Conservation (phyloP, 805 yeast genomes). For the Nakazawaea laoshanensis region DNA sequence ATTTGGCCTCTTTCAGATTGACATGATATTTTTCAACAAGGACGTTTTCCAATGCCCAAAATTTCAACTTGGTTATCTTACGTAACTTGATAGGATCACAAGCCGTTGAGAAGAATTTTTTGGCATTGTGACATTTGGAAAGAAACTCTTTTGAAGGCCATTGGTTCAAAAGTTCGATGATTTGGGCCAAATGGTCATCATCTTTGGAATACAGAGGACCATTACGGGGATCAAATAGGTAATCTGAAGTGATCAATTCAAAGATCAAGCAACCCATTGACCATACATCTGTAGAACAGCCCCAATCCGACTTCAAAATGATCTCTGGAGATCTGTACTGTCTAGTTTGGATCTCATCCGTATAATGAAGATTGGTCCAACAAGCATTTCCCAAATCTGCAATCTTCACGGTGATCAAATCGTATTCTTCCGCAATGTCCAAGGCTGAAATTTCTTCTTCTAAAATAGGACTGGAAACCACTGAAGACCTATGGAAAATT, state of each 20-base stretch:
- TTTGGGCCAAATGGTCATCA: conserved; percentile 95
- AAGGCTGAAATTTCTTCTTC: conserved; percentile 2
- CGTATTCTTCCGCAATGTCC: conserved; percentile 22
- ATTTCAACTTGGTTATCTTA: conserved; percentile 38
- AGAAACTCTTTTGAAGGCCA: conserved; percentile 43
- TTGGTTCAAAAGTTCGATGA: conserved; percentile 72
- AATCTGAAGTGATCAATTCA: conserved; percentile 91
- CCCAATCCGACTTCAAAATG: conserved; percentile 78
- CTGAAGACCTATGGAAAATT: conserved; percentile 10
- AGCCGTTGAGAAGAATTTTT: conserved; percentile 30
- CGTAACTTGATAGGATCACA: conserved; percentile 22
- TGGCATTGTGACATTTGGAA: conserved; percentile 27
- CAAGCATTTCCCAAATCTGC: conserved; percentile 95
- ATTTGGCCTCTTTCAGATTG: conserved; percentile 25
- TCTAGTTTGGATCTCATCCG: conserved; percentile 62
- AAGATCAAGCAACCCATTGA: conserved; percentile 88
- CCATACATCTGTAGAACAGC: conserved; percentile 93
- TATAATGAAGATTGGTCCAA: conserved; percentile 70
- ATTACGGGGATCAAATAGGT: conserved; percentile 81
- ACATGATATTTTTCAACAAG: conserved; percentile 41
- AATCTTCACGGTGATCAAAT: conserved; percentile 65
- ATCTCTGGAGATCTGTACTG: conserved; percentile 87
- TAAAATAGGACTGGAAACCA: conserved; percentile 7
- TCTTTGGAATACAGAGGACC: conserved; percentile 76
- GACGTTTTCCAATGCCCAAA: conserved; percentile 43